Evolutionary conservation across 2,329 filamentous ascomycete species (phyloP), one percentile per base, ranked within the genome.

Genomic region (Ophiocordyceps camponoti-floridani): DNA sequence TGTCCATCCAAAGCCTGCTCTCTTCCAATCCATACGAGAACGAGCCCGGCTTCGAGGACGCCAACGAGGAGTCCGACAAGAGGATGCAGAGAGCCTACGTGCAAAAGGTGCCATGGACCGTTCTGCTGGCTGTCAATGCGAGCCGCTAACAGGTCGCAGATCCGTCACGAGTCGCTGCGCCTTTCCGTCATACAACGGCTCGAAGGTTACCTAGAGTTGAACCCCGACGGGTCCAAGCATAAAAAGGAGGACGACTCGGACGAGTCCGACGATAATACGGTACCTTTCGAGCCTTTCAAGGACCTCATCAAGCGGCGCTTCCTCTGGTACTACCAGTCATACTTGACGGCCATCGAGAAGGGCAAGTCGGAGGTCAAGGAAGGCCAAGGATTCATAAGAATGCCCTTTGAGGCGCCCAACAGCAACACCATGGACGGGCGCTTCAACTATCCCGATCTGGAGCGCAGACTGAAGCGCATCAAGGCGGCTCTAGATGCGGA

Each of bases 1-100:
- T 96, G 44, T 96, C 89, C 5, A 95, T 98, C 46, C 91, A 98
- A 62, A 95, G 88, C 59, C 69, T 98, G 41, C 88, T 98, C 82
- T 94, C 87, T 1, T 66, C 77, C 27, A 94, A 95, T 53, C 91
- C 89, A 0, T 96, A 94, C 62, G 85, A 91, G 58, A 95, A 96
- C 54, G 91, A 98, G 59, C 91, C 91, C 1, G 91, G 91, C 6
- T 95, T 85, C 53, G 89, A 96, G 58, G 73, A 82, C 47, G 75
- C 79, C 12, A 81, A 80, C 41, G 70, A 74, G 9, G 63, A 70
- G 1, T 64, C 70, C 4, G 86, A 94, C 58, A 81, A 84, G 62
- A 77, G 79, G 60, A 72, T 79, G 47, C 84, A 88, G 60, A 72
- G 74, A 48, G 69, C 76, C 10, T 95, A 95, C 55, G 72, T 83